Evolutionary conservation across 2,329 filamentous ascomycete genomes (phyloP), one percentile per base, ranked within the genome.

Genomic region (Talaromyces sp.): DNA sequence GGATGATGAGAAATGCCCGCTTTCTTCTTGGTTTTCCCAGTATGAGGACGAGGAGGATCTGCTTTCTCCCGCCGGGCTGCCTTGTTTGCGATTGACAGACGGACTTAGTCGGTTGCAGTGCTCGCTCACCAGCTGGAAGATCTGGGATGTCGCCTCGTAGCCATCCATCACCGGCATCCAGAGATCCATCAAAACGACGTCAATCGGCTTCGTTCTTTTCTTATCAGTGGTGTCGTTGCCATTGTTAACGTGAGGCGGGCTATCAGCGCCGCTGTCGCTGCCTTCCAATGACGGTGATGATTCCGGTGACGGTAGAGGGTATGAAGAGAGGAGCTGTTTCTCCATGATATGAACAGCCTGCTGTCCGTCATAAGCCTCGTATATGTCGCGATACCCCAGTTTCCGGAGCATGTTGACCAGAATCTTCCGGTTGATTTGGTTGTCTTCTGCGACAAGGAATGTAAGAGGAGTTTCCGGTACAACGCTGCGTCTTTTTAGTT

Each of bases 91-190:
- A 55, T 55, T 17, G 57, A 43, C 60, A 65, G 57, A 61, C 51
- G 58, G 62, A 41, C 54, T 65, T 19, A 67, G 57, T 52, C 68
- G 66, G 29, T 66, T 61, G 21, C 68, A 68, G 43, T 75, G 68
- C 52, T 76, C 70, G 48, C 75, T 72, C n/a, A 77, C 70, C 76
- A 86, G 80, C 26, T 77, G 74, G 11, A 88, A 72, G 50, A 90
- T 90, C 53, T 79, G 76, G 66, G 83, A 80, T 0, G 87, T 84
- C 1, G 88, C 88, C 68, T 89, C 83, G 64, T 88, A 90, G 1
- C 88, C 88, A 67, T 90, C 87, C 79, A 90, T 86, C 64, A 85
- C 79, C 0, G 88, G 88, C 86, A 90, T 90, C 88, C 88, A 90
- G 10, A 90, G 80, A 71, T 90, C 88, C 88, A 90, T 90, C 50